Percentiles rank a stretch among this genome's conserved stretches.
Conservation (phyloP, 805 yeast species). For the Schwanniomyces vanrijiae region DNA sequence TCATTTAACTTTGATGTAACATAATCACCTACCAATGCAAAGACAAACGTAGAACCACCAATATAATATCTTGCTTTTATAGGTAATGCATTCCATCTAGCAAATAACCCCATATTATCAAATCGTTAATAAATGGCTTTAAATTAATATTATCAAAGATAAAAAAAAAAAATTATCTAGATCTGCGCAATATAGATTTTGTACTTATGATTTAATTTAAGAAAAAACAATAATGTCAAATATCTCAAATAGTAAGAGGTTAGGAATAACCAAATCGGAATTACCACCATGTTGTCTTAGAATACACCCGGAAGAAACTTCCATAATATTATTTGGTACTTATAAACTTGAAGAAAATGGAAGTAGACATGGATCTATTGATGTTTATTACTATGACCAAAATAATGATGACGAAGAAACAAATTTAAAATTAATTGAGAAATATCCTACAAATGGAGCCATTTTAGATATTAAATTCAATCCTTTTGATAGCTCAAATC, state of each 20-base stretch:
- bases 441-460: conserved; percentile 52
- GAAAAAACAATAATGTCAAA: conserved; percentile 6
- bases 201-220: neutral
- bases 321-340: conserved; percentile 68
- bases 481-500: conserved; percentile 48
- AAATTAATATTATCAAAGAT: neutral
- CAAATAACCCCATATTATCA: conserved; percentile 25
- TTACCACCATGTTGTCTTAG: conserved; percentile 86
- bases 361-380: conserved; percentile 62
- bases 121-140: neutral
- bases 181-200: conserved; percentile 1
- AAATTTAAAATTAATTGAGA: conserved; percentile 18
- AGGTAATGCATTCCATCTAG: conserved; percentile 42
- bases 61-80: conserved; percentile 40
- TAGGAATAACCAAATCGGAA: conserved; percentile 39
- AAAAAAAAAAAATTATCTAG: neutral
- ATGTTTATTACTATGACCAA: conserved; percentile 30
- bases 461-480: conserved; percentile 74
- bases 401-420: conserved; percentile 10
- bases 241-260: conserved; percentile 14
- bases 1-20: conserved; percentile 33
- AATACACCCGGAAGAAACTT: conserved; percentile 50
- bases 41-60: conserved; percentile 39
- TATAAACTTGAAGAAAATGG: conserved; percentile 67
- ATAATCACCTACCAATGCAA: conserved; percentile 42